These are phyloP conservation scores for Candida mattraensis DNA, from an alignment of 805 yeast genomes.

Conservation along the genomic window DNA sequence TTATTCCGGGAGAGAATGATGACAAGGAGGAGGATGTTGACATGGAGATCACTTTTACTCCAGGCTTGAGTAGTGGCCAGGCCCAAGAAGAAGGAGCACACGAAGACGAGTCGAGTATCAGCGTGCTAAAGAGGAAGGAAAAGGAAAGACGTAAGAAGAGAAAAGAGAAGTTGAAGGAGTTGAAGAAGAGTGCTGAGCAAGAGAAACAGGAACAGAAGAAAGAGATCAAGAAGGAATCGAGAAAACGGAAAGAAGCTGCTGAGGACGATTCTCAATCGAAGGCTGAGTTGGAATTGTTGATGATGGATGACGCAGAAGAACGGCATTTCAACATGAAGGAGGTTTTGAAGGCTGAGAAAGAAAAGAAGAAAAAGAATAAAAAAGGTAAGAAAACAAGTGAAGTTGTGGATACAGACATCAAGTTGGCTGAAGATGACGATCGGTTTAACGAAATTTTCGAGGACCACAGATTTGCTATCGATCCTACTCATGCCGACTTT, in stretches of 20 bases:
- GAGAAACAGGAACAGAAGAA: conserved; percentile 46
- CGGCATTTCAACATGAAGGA: conserved; percentile 80
- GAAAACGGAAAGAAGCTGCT: conserved; percentile 27
- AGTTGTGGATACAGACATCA: conserved; percentile 40
- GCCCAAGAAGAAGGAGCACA: conserved; percentile 35
- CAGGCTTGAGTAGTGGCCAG: conserved; percentile 61
- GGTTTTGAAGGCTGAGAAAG: conserved; percentile 70
- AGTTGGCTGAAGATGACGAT: conserved; percentile 75
- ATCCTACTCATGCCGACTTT: conserved; percentile 88
- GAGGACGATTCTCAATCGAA: conserved; percentile 43
- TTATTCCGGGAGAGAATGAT: conserved; percentile 20
- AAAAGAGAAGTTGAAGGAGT: conserved; percentile 69
- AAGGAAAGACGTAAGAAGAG: conserved; percentile 89
- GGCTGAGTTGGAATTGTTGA: conserved; percentile 73
- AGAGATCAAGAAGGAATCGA: conserved; percentile 27
- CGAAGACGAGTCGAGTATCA: conserved; percentile 69
- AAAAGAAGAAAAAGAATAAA: conserved; percentile 47
- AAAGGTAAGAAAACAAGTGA: conserved; percentile 49
- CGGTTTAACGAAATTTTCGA: conserved; percentile 84
- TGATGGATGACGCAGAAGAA: conserved; percentile 61
- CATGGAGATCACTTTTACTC: conserved; percentile 94
- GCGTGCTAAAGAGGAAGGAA: conserved; percentile 79
- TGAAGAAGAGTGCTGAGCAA: conserved; percentile 51
- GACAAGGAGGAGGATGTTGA: conserved; percentile 69
- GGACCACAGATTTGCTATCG: conserved; percentile 89